phyloP scores from a whole-genome alignment of 1,284 basidiomycete species.

The Agaricales sp. region DNA sequence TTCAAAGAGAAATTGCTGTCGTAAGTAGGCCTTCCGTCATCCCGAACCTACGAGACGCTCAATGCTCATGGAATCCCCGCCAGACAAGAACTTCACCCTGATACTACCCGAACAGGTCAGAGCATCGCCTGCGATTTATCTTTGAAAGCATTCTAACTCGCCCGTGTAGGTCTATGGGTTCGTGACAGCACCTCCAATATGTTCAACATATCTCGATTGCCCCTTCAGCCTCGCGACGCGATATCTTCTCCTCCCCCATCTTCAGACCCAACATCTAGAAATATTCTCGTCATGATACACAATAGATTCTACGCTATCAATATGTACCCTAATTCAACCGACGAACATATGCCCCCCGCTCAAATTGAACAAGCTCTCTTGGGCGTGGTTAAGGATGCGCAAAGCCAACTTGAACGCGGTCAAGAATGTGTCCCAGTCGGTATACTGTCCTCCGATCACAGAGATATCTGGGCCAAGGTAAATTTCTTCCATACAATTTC shows the following conservation, averaged over 20 bases:
- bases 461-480: conserved; percentile 82
- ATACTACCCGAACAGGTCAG: conserved; percentile 46
- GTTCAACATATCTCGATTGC: conserved; percentile 74
- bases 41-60: conserved; percentile 4
- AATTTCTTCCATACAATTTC: conserved; percentile 13
- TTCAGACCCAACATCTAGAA: conserved; percentile 39
- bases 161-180: conserved; percentile 65
- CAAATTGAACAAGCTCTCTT: conserved; percentile 62
- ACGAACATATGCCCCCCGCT: conserved; percentile 19
- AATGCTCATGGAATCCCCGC: conserved; percentile 4
- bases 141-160: not conserved
- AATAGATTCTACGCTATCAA: conserved; percentile 80
- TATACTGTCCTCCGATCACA: conserved; percentile 69
- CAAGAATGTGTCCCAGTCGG: conserved; percentile 57
- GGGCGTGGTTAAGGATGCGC: conserved; percentile 63
- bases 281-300: conserved; percentile 66
- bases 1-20: conserved; percentile 67
- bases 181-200: conserved; percentile 47
- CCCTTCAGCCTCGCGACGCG: conserved; percentile 52
- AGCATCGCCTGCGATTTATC: conserved; percentile 3
- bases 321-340: conserved; percentile 32
- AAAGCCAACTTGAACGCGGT: conserved; percentile 36
- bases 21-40: conserved; percentile 25
- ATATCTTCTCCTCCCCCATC: conserved; percentile 39
- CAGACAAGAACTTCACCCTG: conserved; percentile 46